Evolutionary conservation across 768 basidiomycete genomes (phyloP), one percentile per base, ranked within the genome.

Genomic region (Strobilomyces echinocephalus): DNA sequence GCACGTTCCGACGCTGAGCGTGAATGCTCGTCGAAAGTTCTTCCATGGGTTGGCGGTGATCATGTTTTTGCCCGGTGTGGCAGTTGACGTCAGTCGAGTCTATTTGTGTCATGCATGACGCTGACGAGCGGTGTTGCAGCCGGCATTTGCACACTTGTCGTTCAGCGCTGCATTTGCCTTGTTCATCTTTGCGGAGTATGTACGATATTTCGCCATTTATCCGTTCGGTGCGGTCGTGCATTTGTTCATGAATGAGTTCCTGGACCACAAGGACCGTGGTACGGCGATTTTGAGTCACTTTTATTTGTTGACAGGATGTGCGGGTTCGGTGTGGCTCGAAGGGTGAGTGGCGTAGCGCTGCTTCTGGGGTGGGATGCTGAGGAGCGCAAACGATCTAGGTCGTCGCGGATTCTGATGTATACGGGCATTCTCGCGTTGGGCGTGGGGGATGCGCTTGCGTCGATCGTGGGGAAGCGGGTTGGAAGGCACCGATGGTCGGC

Each of bases 241-340:
- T 72, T 74, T 97, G 51, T 99, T 99, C 71, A 85, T 99, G 83
- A 90, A 88, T 73, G 97, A 99, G 68, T 99, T 99, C 66, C 75
- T 98, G 68, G 97, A 99, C 72, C 80, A 87, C 62, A 91, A 91
- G 72, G 97, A 99, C 70, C 80, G 85, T 46, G 97, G 97, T 4
- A 95, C 95, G 11, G 97, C 94, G 26, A 95, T 99, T 61, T 71
- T 99, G 60, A 95, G 93, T 63, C 97, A 99, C 72, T 99, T 99
- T 67, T 99, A 97, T 73, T 74, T 99, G 42, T 75, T 99, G 49
- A 95, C 92, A 0, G 97, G 97, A 2, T 97, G 95, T 69, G 95
- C 97, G 7, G 86, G 89, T 8, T 86, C 90, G 15, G 68, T 98
- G 20, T 99, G 97, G 97, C 79, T 99, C 46, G 97, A 98, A 74